Percentiles rank a stretch among this genome's conserved stretches.
These are phyloP conservation scores for Stylonectria norvegica DNA, from an alignment of 2,329 filamentous ascomycete species.

Conservation along the genomic window DNA sequence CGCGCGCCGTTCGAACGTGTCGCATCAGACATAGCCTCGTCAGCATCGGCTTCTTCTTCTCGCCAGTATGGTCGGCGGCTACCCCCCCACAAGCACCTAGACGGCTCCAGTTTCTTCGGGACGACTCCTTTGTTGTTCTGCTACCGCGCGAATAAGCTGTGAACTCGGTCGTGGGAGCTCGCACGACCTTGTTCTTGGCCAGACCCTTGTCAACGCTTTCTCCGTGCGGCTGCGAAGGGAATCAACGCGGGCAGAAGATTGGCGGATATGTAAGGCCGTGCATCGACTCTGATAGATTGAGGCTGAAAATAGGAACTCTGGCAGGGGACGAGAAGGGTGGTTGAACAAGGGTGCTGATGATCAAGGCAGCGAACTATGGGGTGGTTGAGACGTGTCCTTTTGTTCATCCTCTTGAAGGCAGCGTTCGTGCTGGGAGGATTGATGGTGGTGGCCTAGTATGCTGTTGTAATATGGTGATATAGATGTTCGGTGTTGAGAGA, in stretches of 20 bases:
- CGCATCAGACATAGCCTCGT: too few relatives aligned
- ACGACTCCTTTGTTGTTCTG: slow-evolving; percentile 54
- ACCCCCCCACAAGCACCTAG: slow-evolving; percentile 70
- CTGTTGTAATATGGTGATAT: slow-evolving; percentile 19
- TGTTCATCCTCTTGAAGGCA: slow-evolving; percentile 29
- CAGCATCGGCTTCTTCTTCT: too few relatives aligned
- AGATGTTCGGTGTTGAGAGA: slow-evolving; percentile 3
- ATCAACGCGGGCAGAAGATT: slow-evolving; percentile 57
- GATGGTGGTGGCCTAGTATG: slow-evolving; percentile 34
- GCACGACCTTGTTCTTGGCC: not conserved
- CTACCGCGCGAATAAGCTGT: not conserved
- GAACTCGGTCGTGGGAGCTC: not conserved
- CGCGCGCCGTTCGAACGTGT: too few relatives aligned
- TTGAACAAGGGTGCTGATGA: slow-evolving; percentile 56
- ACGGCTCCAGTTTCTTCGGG: slow-evolving; percentile 64
- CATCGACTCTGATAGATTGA: slow-evolving; percentile 60
- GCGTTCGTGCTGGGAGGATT: slow-evolving; percentile 33
- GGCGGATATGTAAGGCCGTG: slow-evolving; percentile 59
- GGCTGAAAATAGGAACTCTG: slow-evolving; percentile 46
- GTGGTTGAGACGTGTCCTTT: slow-evolving; percentile 33
- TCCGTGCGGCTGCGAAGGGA: slow-evolving; percentile 41
- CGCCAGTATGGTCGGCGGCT: too few relatives aligned
- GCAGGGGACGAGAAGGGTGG: slow-evolving; percentile 47
- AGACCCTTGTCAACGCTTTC: not conserved
- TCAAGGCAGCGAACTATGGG: slow-evolving; percentile 23